Percentiles rank a stretch among this genome's conserved stretches.
Evolutionary conservation across 371 early-diverging fungal species (phyloP).

Genomic region (Blastocladiella emersonii): DNA sequence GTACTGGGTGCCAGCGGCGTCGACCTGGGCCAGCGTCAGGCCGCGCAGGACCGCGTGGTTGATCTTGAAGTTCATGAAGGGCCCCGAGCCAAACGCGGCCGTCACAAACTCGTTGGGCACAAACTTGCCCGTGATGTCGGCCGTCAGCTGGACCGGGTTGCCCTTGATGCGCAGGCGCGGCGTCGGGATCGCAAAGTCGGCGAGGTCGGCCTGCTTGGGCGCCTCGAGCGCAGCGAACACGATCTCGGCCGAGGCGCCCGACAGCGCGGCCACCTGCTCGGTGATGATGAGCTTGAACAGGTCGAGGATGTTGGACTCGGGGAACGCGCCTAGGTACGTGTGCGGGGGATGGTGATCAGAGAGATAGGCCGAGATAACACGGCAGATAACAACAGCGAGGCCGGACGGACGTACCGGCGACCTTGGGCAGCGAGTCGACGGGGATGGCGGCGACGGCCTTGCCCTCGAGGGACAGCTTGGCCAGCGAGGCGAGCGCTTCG

Average conservation of each 20-base stretch:
- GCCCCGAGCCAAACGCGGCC: constrained; percentile 47
- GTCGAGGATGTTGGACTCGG: not conserved
- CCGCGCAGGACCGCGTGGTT: constrained; percentile 39
- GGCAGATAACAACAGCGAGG: too few relatives aligned
- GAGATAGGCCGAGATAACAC: too few relatives aligned
- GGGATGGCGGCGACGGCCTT: not conserved
- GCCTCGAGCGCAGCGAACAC: not conserved
- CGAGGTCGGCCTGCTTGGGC: not conserved
- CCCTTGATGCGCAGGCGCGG: constrained; percentile 77
- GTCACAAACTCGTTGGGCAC: constrained; percentile 40
- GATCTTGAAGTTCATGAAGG: constrained; percentile 75
- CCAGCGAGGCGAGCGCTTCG: not conserved
- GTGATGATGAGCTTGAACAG: constrained; percentile 2
- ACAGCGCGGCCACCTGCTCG: not conserved
- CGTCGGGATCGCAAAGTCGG: constrained; percentile 43
- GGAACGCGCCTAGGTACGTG: not conserved
- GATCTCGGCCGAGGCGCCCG: not conserved
- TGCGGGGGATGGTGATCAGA: too few relatives aligned
- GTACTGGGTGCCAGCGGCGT: constrained; percentile 31
- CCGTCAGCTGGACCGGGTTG: constrained; percentile 61
- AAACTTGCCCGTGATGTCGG: constrained; percentile 59
- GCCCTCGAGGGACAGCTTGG: not conserved
- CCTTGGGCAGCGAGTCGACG: not conserved
- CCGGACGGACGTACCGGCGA: not conserved
- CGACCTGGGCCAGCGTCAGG: constrained; percentile 34